Conservation (phyloP, 2,329 filamentous ascomycete species). For the Penicillium sp. region DNA sequence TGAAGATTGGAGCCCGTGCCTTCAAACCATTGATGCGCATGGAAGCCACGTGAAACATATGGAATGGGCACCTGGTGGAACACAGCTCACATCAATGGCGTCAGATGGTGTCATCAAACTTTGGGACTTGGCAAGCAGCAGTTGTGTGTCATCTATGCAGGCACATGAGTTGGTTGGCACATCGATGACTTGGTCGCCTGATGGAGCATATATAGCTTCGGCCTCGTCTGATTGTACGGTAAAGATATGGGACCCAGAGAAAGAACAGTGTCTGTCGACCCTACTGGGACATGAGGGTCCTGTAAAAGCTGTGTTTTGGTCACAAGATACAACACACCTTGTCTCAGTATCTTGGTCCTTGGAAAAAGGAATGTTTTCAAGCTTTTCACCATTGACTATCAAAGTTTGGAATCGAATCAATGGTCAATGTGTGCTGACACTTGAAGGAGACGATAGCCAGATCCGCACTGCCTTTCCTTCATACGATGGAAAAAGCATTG, state of each 20-base stretch:
- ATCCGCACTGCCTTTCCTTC: not conserved
- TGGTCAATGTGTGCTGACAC: not conserved
- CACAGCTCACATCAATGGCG: not conserved
- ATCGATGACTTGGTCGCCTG: not conserved
- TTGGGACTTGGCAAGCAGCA: not conserved
- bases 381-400: not conserved
- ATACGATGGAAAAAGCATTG: not conserved
- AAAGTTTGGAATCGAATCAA: not conserved
- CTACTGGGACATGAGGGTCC: not conserved
- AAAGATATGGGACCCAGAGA: slow-evolving; percentile 3
- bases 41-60: not conserved
- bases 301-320: not conserved
- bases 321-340: not conserved
- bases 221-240: not conserved
- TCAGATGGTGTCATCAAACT: not conserved
- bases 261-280: not conserved
- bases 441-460: not conserved
- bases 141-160: slow-evolving; percentile 15
- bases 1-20: not conserved
- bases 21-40: not conserved
- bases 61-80: slow-evolving; percentile 1
- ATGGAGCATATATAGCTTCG: not conserved
- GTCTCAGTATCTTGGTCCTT: not conserved
- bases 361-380: not conserved
- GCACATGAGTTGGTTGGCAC: not conserved